Evolutionary conservation across 495 filamentous ascomycete species (phyloP), one percentile per base, ranked within the genome.

Genomic region (Talaromyces ruber): DNA sequence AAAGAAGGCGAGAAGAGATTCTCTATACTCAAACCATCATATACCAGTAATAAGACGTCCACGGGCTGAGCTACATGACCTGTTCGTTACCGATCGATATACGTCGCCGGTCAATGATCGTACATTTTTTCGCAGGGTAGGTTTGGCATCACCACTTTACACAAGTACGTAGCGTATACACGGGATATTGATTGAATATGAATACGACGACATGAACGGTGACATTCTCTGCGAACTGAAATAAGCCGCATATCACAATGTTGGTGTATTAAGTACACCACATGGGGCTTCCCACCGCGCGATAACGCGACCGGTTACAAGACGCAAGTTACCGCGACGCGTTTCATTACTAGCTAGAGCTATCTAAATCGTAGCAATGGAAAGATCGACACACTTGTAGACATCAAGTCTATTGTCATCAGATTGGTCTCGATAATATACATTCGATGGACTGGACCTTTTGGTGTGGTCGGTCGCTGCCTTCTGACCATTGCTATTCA

Each of bases 401-500:
- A 57, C 54, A 57, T 57, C 54, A 57, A 57, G 54, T 57, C 54
- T 57, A 34, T 57, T 57, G 54, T 57, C 54, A 57, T 57, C 54
- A 57, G 26, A 34, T 57, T 57, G 54, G 54, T 34, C 54, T 30
- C 54, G 54, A 57, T 57, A 57, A 57, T 57, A 34, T 60, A 50
- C 43, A 60, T 47, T 60, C 58, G 51, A 54, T 54, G 51, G 51
- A 28, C 51, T 26, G 26, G 51, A 54, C 51, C 51, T 28, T 25
- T 28, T n/a, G 32, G 39, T 26, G 58, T 26, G 58, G 58, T 45
- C 58, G 58, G 18, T 71, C 74, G 72, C 51, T 25, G 51, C 51
- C 51, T 54, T 28, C 51, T 75, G 72, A 74, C 70, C 70, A 74
- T 70, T 72, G 51, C 43, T 45, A 76, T 72, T 71, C 70, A 68